Conservation (phyloP, 2,329 filamentous ascomycete genomes). For the Ampelomyces quisqualis region DNA sequence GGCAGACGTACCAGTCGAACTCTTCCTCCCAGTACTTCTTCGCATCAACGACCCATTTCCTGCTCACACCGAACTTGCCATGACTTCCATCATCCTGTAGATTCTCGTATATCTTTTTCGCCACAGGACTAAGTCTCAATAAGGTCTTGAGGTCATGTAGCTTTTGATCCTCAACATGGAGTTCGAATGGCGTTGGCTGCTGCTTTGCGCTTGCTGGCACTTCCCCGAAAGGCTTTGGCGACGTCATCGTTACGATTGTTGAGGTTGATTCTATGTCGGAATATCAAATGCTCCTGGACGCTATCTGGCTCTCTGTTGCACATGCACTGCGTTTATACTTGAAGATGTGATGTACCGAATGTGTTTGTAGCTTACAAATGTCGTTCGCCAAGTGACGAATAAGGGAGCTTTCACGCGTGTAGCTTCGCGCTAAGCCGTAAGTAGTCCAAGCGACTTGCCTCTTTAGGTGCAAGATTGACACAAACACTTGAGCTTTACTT, state of each 20-base stretch:
- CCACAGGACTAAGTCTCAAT: constrained; percentile 31
- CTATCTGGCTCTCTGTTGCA: too few species aligned
- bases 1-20: constrained; percentile 38
- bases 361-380: constrained; percentile 4
- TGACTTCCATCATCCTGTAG: constrained; percentile 25
- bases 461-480: neutral
- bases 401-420: constrained; percentile 3
- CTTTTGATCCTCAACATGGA: constrained; percentile 31
- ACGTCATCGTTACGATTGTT: too few species aligned
- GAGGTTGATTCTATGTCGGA: too few species aligned
- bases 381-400: neutral
- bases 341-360: neutral
- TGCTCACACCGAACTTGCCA: constrained; percentile 34
- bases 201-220: constrained; percentile 18
- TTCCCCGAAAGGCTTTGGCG: constrained; percentile 17
- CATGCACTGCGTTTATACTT: neutral
- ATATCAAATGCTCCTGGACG: too few species aligned
- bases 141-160: constrained; percentile 34
- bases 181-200: constrained; percentile 25
- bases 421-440: neutral
- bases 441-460: neutral
- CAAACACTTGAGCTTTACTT: too few species aligned
- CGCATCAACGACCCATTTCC: constrained; percentile 32
- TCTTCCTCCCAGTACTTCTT: constrained; percentile 33
- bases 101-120: constrained; percentile 37